Conservation (phyloP, 352 stramenopile species). For the Pythium grandisporangium region DNA sequence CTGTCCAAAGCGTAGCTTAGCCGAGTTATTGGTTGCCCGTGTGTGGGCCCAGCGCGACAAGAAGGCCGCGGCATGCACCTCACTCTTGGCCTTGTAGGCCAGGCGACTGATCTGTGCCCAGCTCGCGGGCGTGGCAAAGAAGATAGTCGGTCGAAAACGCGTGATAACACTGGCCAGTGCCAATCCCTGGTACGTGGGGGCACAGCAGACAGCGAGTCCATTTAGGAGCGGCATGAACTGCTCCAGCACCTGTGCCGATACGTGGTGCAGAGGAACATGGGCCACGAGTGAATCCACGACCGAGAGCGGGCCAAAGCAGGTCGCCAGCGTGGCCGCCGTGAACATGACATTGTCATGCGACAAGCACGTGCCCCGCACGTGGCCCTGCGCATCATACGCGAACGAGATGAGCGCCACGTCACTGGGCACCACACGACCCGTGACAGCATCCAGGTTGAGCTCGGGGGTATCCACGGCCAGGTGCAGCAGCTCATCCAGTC, state of each 20-base stretch:
- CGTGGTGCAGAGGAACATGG: constrained; percentile 63
- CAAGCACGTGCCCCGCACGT: constrained; percentile 37
- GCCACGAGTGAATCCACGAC: constrained; percentile 43
- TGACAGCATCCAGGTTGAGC: constrained; percentile 13
- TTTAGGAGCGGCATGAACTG: constrained; percentile 60
- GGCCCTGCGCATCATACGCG: constrained; percentile 41
- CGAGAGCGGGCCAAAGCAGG: constrained; percentile 40
- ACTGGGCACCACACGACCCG: constrained; percentile 18
- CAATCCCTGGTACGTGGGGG: constrained; percentile 22
- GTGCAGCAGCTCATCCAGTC: constrained; percentile 25
- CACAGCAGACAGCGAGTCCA: constrained; percentile 52
- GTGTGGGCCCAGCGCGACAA: constrained; percentile 75
- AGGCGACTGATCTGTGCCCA: constrained; percentile 61
- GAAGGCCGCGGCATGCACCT: constrained; percentile 55
- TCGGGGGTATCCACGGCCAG: constrained; percentile 16
- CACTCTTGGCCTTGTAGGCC: constrained; percentile 64
- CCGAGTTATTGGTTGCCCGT: constrained; percentile 66
- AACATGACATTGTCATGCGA: constrained; percentile 85
- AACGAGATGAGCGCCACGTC: constrained; percentile 55
- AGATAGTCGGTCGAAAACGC: constrained; percentile 47
- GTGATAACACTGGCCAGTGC: constrained; percentile 46
- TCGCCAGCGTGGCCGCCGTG: constrained; percentile 50
- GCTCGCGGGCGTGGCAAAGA: constrained; percentile 70
- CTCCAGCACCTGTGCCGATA: constrained; percentile 63
- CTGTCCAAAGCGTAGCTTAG: constrained; percentile 58